A percentile compares a stretch with the other conserved stretches of the same genome.
Conservation (phyloP, 1,284 basidiomycete genomes). For the Melampsora americana region DNA sequence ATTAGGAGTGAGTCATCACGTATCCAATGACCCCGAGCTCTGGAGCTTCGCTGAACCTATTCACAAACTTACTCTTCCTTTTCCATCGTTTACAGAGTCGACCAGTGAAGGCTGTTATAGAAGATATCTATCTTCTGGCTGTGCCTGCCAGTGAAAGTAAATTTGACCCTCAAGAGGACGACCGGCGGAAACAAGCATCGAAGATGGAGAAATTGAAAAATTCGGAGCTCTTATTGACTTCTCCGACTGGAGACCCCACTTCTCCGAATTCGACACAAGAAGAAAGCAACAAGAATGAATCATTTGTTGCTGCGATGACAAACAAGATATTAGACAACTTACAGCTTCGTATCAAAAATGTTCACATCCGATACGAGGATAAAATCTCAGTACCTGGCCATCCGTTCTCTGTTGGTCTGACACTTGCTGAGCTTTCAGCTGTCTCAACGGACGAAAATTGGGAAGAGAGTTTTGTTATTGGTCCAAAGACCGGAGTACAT, state of each 20-base stretch:
- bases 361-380: slow-evolving; percentile 96
- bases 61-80: too few relatives aligned
- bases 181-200: slow-evolving; percentile 39
- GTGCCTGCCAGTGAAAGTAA: slow-evolving; percentile 38
- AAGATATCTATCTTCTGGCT: slow-evolving; percentile 43
- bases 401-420: slow-evolving; percentile 89
- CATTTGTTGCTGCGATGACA: slow-evolving; percentile 76
- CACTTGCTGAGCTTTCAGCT: slow-evolving; percentile 85
- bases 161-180: slow-evolving; percentile 43
- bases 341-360: slow-evolving; percentile 90
- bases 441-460: slow-evolving; percentile 89
- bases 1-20: slow-evolving; percentile 6
- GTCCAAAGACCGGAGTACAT: slow-evolving; percentile 80
- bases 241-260: slow-evolving; percentile 65
- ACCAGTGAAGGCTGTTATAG: slow-evolving; percentile 44
- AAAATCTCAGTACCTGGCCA: slow-evolving; percentile 90
- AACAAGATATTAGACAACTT: slow-evolving; percentile 94
- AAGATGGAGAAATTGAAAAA: slow-evolving; percentile 44
- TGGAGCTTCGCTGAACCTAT: background rate
- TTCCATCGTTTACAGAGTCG: slow-evolving; percentile 13
- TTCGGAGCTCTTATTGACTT: slow-evolving; percentile 36
- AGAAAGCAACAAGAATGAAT: slow-evolving; percentile 73
- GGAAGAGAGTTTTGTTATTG: slow-evolving; percentile 93
- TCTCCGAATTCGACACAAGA: slow-evolving; percentile 62
- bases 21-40: too few relatives aligned